Percentiles rank a stretch among this genome's conserved stretches.
These are phyloP conservation scores for Xylaria sp. DNA, from an alignment of 2,329 filamentous ascomycete species.

Conservation along the genomic window DNA sequence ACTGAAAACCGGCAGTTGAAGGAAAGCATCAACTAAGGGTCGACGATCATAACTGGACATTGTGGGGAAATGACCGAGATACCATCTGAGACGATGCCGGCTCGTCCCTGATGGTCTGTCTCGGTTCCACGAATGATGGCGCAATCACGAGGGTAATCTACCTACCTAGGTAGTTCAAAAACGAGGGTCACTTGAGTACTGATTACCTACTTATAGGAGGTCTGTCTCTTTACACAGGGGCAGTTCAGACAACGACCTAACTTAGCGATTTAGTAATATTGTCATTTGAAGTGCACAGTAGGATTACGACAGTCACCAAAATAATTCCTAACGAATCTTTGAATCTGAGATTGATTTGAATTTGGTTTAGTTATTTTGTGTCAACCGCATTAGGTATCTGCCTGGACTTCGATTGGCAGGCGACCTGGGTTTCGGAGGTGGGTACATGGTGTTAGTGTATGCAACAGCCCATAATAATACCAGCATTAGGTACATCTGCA, in stretches of 20 bases:
- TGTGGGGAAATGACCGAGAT: not conserved
- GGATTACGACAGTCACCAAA: not conserved
- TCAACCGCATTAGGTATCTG: not conserved
- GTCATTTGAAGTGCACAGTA: not conserved
- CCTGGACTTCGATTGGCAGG: not conserved
- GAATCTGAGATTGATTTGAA: not conserved
- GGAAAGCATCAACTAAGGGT: not conserved
- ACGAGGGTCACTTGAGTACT: slow-evolving; percentile 5
- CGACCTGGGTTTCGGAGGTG: not conserved
- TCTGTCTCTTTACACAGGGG: not conserved
- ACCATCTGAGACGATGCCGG: slow-evolving; percentile 2
- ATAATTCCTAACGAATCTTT: no score
- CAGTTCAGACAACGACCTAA: not conserved
- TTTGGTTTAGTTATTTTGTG: not conserved
- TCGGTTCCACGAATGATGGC: slow-evolving; percentile 2
- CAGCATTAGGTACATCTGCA: not conserved
- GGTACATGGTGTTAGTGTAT: not conserved
- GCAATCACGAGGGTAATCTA: not conserved
- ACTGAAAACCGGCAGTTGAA: not conserved
- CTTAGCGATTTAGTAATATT: not conserved
- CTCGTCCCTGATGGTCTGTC: not conserved
- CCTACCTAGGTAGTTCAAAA: no score
- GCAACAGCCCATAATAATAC: not conserved
- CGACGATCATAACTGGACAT: not conserved
- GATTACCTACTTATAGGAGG: not conserved